phyloP scores from a whole-genome alignment of 257 asterid species.

The Jacaranda copaia region DNA sequence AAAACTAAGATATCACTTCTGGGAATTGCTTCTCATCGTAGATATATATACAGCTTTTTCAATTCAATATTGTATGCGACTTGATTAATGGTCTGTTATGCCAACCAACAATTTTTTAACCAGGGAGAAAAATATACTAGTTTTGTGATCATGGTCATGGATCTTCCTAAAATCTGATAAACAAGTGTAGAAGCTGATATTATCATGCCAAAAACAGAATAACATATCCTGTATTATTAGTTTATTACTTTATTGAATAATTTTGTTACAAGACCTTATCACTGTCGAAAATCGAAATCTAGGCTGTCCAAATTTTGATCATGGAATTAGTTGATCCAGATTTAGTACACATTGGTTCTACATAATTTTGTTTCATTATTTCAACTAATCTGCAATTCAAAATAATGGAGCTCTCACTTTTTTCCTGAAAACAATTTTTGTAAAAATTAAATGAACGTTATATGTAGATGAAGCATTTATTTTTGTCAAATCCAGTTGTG shows the following conservation, averaged over 20 bases:
- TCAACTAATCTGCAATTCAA: background rate
- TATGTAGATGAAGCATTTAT: too few relatives aligned
- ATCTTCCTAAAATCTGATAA: constrained; percentile 29
- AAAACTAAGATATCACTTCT: constrained; percentile 57
- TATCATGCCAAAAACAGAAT: background rate
- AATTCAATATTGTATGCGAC: constrained; percentile 6
- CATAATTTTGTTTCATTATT: too few relatives aligned
- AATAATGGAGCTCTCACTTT: too few relatives aligned
- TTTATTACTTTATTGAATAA: too few relatives aligned
- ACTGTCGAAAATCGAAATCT: background rate
- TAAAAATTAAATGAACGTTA: too few relatives aligned
- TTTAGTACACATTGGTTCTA: too few relatives aligned
- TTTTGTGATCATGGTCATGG: background rate
- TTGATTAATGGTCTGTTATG: constrained; percentile 1
- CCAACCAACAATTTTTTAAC: constrained; percentile 32
- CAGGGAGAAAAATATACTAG: constrained; percentile 17
- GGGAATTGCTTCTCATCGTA: constrained; percentile 31
- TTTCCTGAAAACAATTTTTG: too few relatives aligned
- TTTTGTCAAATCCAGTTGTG: too few relatives aligned
- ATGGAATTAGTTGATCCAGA: background rate
- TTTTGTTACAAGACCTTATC: background rate
- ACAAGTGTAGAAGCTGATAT: background rate
- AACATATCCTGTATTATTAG: too few relatives aligned
- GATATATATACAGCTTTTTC: constrained; percentile 30
- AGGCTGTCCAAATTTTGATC: background rate